These are phyloP conservation scores for Aspergillus costaricaensis DNA, from an alignment of 2,329 filamentous ascomycete species.

Conservation along the genomic window DNA sequence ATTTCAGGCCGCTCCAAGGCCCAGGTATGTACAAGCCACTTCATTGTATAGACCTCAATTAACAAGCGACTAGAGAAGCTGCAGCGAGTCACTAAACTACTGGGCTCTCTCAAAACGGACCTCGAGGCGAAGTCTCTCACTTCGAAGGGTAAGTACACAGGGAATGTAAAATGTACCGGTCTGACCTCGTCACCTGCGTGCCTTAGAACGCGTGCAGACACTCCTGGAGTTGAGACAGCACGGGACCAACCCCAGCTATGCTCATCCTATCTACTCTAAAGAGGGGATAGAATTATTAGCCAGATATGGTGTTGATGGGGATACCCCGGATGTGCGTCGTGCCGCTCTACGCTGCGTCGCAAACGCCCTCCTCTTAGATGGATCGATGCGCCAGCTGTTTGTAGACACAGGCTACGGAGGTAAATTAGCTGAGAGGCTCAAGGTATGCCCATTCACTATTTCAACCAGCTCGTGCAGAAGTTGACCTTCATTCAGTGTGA, in stretches of 20 bases:
- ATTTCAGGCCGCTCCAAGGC: slow-evolving; percentile 26
- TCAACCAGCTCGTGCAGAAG: background rate
- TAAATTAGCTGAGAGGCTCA: slow-evolving; percentile 70
- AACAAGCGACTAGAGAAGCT: slow-evolving; percentile 60
- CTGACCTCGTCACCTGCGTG: slow-evolving; percentile 8
- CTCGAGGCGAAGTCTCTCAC: slow-evolving; percentile 61
- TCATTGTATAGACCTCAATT: background rate
- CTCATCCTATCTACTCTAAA: slow-evolving; percentile 82
- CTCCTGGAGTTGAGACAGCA: slow-evolving; percentile 72
- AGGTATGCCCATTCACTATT: slow-evolving; percentile 41
- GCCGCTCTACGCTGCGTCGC: slow-evolving; percentile 81
- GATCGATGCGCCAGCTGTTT: slow-evolving; percentile 69
- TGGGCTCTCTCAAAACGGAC: slow-evolving; percentile 65
- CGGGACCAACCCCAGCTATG: slow-evolving; percentile 69
- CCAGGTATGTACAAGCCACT: slow-evolving; percentile 25
- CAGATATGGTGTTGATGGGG: slow-evolving; percentile 70
- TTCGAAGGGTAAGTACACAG: slow-evolving; percentile 57
- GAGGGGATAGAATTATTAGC: slow-evolving; percentile 74
- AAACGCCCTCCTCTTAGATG: slow-evolving; percentile 75
- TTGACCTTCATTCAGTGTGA: slow-evolving; percentile 51
- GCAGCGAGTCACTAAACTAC: slow-evolving; percentile 65
- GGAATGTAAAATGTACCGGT: background rate
- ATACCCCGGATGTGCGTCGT: slow-evolving; percentile 64
- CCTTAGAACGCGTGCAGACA: slow-evolving; percentile 40
- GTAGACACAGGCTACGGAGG: slow-evolving; percentile 68